phyloP scores from a whole-genome alignment of 768 basidiomycete genomes.

The Leccinum rimulosum region DNA sequence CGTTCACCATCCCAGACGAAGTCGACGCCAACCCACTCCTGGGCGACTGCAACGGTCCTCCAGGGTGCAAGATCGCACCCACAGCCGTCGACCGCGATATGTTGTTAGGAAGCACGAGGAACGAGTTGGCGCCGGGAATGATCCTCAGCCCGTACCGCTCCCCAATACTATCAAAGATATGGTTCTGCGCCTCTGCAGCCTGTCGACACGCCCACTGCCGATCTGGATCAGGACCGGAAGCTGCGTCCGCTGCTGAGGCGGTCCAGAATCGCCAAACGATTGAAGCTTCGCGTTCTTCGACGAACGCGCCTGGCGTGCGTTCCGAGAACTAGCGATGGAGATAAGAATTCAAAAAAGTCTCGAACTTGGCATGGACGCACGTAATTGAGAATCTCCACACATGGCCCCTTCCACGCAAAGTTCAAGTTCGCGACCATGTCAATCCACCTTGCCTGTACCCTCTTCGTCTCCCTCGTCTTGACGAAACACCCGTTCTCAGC shows the following conservation, averaged over 20 bases:
- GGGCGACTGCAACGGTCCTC: slow-evolving; percentile 43
- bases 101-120: slow-evolving; percentile 81
- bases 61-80: slow-evolving; percentile 72
- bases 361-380: slow-evolving; percentile 42
- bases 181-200: slow-evolving; percentile 89
- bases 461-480: slow-evolving; percentile 45
- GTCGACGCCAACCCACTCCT: slow-evolving; percentile 21
- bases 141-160: slow-evolving; percentile 82
- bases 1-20: slow-evolving; percentile 33
- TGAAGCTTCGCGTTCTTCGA: slow-evolving; percentile 81
- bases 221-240: slow-evolving; percentile 39
- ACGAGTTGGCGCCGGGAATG: slow-evolving; percentile 74
- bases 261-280: slow-evolving; percentile 88
- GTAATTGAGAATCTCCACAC: slow-evolving; percentile 81
- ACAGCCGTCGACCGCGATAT: slow-evolving; percentile 83
- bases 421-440: slow-evolving; percentile 80
- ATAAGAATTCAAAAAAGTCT: neutral
- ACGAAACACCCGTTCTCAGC: slow-evolving; percentile 90
- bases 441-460: slow-evolving; percentile 53
- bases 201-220: slow-evolving; percentile 82
- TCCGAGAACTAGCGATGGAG: slow-evolving; percentile 65
- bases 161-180: slow-evolving; percentile 85
- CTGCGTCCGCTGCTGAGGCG: slow-evolving; percentile 38
- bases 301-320: slow-evolving; percentile 81
- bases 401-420: slow-evolving; percentile 76